Base-by-base conservation (phyloP, 805 yeast genomes). In the Hanseniaspora vineae region DNA sequence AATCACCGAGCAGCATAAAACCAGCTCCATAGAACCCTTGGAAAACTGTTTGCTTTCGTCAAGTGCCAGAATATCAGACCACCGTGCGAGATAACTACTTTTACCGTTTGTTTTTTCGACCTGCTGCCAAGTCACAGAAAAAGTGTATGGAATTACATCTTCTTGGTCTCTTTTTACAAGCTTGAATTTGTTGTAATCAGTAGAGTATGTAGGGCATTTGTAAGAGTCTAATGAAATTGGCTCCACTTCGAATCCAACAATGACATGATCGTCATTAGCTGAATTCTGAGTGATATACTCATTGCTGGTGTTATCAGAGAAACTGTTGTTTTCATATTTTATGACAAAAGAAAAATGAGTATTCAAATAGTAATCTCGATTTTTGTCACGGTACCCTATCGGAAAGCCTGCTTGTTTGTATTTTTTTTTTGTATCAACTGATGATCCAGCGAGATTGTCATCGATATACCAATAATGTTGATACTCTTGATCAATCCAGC, bases 361-460 rank as follows among this genome's bases (percentile, higher is more conserved):
- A 62, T 88, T 77, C 31, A 87, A 52, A 58, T 76, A 83, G 4
- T 80, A 68, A 44, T 73, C 73, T n/a, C 71, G 80, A 0, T 62
- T 56, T 3, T 55, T 56, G 50, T 73, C 75, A 18, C 75, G 76
- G 54, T 75, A 81, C 0, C 96, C 96, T 33, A 87, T 61, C 2
- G 94, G 89, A 65, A 88, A 87, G 2, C 96, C 96, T 3, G 92
- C 78, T 5, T 87, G 82, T 55, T 87, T 87, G 63, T 81, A 84
- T 55, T 83, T 79, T 52, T 76, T 75, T 17, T 75, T 69, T 44
- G 73, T 76, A 8, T 75, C 73, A 29, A 77, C 72, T 33, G 96
- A 86, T 1, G 95, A 90, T 8, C 92, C 94, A 0, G 96, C 96
- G 33, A 87, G 66, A 37, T 59, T 64, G 19, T 80, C 84, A 65